Conservation (phyloP, 108 stramenopile genomes). For the Pseudonitzschia pungens region DNA sequence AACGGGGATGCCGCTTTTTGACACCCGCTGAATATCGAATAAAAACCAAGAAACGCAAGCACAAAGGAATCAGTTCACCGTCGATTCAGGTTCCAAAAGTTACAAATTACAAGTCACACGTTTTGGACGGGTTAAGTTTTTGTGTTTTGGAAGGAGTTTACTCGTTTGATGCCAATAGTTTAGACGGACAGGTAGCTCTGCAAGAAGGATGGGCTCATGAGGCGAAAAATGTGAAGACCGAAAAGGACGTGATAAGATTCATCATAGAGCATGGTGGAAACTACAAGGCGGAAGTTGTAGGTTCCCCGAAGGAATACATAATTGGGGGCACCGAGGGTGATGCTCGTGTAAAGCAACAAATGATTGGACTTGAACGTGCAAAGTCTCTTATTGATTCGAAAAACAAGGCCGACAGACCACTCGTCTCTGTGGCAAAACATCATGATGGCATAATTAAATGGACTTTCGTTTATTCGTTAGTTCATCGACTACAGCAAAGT, state of each 20-base stretch:
- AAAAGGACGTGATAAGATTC: conserved; percentile 63
- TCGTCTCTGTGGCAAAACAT: conserved; percentile 17
- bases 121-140: conserved; percentile 57
- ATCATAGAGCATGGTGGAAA: conserved; percentile 64
- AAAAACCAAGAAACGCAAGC: conserved; percentile 42
- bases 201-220: conserved; percentile 60
- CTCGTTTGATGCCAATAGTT: conserved; percentile 39
- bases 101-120: background rate
- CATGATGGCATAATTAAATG: conserved; percentile 65
- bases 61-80: conserved; percentile 21
- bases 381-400: conserved; percentile 6
- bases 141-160: conserved; percentile 71
- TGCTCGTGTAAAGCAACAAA: conserved; percentile 33
- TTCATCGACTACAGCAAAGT: conserved; percentile 26
- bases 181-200: conserved; percentile 59
- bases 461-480: conserved; percentile 66
- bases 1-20: conserved; percentile 44
- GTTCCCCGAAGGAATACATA: conserved; percentile 23
- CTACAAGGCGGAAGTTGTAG: conserved; percentile 33
- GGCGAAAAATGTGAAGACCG: conserved; percentile 44
- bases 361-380: conserved; percentile 36
- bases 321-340: conserved; percentile 47
- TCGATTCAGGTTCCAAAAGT: conserved; percentile 36
- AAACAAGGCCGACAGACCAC: conserved; percentile 16
- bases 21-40: conserved; percentile 58